Evolutionary conservation across 108 stramenopile genomes (phyloP), one percentile per base, ranked within the genome.

Genomic region (Conticribra weissflogii): DNA sequence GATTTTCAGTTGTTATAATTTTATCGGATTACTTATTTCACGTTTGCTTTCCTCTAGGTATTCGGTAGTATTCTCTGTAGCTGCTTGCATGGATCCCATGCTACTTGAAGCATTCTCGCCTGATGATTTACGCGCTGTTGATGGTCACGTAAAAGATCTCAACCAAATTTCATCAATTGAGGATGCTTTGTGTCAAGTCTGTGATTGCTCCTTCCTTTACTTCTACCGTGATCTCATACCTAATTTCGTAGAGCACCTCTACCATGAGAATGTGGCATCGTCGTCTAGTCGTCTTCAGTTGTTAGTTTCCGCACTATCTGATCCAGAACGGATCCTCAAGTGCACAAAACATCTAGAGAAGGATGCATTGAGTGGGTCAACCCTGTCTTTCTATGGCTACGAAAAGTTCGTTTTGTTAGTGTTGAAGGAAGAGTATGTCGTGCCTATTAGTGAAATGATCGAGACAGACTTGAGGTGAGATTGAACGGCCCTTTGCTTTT

Each of bases 121-220:
- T 16, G 60, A 69, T 29, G 76, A 77, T 53, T 28, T 69, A 22
- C 46, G 45, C 25, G 54, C 62, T 3, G 62, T 69, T 55, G 76
- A 77, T 22, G 55, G 62, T 3, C 46, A 77, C 33, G 46, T 77
- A 7, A 68, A 69, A 34, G 67, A 68, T 27, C 45, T 77, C n/a
- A 58, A 55, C 24, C 66, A 69, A 47, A 54, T 77, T 21, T 49
- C 76, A 33, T 62, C 68, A 0, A 57, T 77, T 30, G 76, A 77
- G 64, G 68, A 77, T 47, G 55, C 60, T 9, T 44, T 73, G 46
- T 2, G 44, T 28, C 34, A 52, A 68, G 74, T 56, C 32, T 75
- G 79, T 29, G 78, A 79, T 46, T 72, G 70, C 31, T 71, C 74
- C 15, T 81, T 81, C 32, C 54, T 83, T 3, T 83, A 83, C 59